Evolutionary conservation across 148 eudicot genomes (phyloP), one percentile per base, ranked within the genome.

Genomic region (Camellia sinensis): DNA sequence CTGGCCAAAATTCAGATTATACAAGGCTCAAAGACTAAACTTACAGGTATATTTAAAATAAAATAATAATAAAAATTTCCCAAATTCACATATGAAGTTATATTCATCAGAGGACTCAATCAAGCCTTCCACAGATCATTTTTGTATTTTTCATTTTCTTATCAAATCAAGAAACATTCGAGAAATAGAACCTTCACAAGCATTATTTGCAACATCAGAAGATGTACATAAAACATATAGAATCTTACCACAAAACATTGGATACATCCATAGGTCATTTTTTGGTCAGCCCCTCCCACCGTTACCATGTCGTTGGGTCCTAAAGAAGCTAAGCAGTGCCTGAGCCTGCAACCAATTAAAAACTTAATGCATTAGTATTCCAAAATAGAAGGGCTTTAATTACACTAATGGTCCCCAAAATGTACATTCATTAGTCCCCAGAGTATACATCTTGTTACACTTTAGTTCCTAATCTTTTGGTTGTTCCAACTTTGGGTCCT

Each of bases 251-350:
- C 15, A 64, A 45, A 61, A 76, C 19, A 45, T 11, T 19, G 70
- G 79, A 62, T 37, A 45, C 70, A 46, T 40, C 7, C 15, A 12
- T 66, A 53, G 64, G 17, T 41, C 67, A 3, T 54, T 3, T 63
- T 64, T 62, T 37, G 48, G 40, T 89, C 85, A 89, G 46, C 83
- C 88, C 77, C 91, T 82, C 65, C 88, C 91, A 57, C 78, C 59
- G 71, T 87, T 88, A 14, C 87, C 90, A 9, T 5, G 88, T 7
- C 91, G 83, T 66, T 87, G 93, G 83, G 79, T 90, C 81, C 87
- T 85, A 79, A 90, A 87, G 85, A 79, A 85, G 79, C 83, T 80
- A 64, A 90, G 90, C 59, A 90, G 87, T 65, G 87, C 82, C 76
- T 87, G 93, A 40, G 93, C 93, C 93, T 90, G 90, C 78, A 71